A percentile compares a stretch with the other conserved stretches of the same genome.
These are phyloP conservation scores for Penicillium corylophilum DNA, from an alignment of 2,329 filamentous ascomycete species.

Conservation along the genomic window DNA sequence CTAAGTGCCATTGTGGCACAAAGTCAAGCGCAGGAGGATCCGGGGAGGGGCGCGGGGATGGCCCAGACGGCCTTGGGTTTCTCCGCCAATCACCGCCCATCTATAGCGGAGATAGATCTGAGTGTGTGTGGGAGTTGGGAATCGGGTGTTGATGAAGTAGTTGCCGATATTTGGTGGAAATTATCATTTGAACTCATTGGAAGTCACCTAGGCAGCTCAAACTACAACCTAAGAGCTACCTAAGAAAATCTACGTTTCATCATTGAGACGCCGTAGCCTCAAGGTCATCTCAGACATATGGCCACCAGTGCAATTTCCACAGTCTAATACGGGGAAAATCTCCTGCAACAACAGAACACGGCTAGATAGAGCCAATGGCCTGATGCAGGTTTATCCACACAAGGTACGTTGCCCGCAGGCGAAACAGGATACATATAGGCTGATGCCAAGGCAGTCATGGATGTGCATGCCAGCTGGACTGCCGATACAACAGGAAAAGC, in stretches of 20 bases:
- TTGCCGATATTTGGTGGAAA: not conserved
- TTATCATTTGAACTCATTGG: not conserved
- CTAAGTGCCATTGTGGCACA: no score
- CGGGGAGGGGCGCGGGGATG: conserved; percentile 23
- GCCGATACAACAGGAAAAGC: not conserved
- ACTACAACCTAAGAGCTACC: not conserved
- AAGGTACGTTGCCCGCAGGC: not conserved
- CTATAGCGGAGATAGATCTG: not conserved
- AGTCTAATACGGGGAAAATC: conserved; percentile 25
- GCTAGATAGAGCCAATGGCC: conserved; percentile 7
- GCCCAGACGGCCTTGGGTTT: conserved; percentile 24
- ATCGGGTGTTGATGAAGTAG: not conserved
- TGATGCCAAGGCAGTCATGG: not conserved
- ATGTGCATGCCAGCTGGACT: not conserved
- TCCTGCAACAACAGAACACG: conserved; percentile 1
- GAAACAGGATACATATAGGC: not conserved
- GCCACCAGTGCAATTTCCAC: not conserved
- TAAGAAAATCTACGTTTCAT: not conserved
- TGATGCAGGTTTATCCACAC: conserved; percentile 1
- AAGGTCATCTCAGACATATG: not conserved
- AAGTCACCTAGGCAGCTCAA: not conserved
- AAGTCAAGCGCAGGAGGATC: conserved; percentile 9
- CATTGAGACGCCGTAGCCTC: not conserved
- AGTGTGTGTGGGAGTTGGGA: not conserved
- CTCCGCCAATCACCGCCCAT: conserved; percentile 35